A percentile compares a stretch with the other conserved stretches of the same genome.
Evolutionary conservation across 1,284 basidiomycete species (phyloP).

Genomic region (Naganishia cerealis): DNA sequence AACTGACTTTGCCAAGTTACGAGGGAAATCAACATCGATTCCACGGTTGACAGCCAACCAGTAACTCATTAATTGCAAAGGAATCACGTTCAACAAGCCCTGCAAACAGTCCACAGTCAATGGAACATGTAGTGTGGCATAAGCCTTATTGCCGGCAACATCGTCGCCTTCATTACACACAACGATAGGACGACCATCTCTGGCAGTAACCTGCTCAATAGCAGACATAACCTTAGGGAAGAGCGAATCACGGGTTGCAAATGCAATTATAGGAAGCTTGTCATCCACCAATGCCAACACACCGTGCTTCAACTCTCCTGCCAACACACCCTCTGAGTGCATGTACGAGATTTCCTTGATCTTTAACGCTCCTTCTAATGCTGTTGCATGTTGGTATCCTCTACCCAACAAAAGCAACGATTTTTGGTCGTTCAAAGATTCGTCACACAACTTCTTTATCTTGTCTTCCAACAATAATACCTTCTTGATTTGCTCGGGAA

Average conservation of each 20-base stretch:
- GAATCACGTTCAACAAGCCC: conserved; percentile 94
- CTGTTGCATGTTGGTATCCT: conserved; percentile 98
- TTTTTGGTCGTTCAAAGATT: conserved; percentile 75
- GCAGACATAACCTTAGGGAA: conserved; percentile 99
- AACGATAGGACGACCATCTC: conserved; percentile 93
- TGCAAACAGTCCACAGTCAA: conserved; percentile 92
- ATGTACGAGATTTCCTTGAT: conserved; percentile 97
- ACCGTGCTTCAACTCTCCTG: conserved; percentile 98
- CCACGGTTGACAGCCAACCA: conserved; percentile 89
- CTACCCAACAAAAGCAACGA: conserved; percentile 95
- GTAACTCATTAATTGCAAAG: conserved; percentile 92
- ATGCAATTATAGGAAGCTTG: conserved; percentile 72
- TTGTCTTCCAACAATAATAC: conserved; percentile 79
- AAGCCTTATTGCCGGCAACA: conserved; percentile 67
- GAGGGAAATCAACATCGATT: conserved; percentile 96
- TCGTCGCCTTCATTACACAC: conserved; percentile 93
- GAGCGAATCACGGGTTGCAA: conserved; percentile 81
- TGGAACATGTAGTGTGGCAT: conserved; percentile 90
- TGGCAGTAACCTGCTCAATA: conserved; percentile 91
- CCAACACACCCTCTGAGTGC: conserved; percentile 81
- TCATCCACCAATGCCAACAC: conserved; percentile 96
- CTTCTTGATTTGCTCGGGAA: conserved; percentile 84
- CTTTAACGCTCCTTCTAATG: conserved; percentile 96
- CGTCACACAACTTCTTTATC: conserved; percentile 79
- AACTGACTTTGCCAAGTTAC: conserved; percentile 81